These are phyloP conservation scores for Lanmaoa pseudosensibilis DNA, from an alignment of 768 basidiomycete species.

Conservation along the genomic window DNA sequence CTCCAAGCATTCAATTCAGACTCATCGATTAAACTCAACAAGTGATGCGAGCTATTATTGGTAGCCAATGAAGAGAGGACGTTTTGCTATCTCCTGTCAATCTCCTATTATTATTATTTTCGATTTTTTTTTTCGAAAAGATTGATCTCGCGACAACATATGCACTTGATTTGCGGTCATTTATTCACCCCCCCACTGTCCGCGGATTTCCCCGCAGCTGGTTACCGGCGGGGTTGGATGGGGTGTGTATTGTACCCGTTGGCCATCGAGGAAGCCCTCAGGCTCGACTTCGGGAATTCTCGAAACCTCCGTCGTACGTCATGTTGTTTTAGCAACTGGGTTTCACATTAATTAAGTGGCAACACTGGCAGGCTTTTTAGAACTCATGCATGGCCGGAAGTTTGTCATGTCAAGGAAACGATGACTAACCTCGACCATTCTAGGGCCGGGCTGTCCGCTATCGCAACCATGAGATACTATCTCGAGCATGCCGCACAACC, in stretches of 20 bases:
- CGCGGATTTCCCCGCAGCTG: not conserved
- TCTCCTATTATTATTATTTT: no score
- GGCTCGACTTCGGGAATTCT: not conserved
- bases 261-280: not conserved
- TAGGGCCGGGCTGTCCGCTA: not conserved
- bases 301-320: constrained; percentile 13
- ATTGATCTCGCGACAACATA: not conserved
- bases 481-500: not conserved
- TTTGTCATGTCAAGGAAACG: not conserved
- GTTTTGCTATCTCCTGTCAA: no score
- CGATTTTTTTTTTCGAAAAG: no score
- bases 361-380: not conserved
- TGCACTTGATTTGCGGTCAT: not conserved
- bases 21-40: not conserved
- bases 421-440: not conserved
- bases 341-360: constrained; percentile 3
- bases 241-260: no score
- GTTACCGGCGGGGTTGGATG: not conserved
- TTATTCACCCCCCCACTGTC: not conserved
- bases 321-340: not conserved
- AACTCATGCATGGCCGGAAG: not conserved
- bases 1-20: not conserved
- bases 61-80: not conserved
- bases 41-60: not conserved
- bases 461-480: not conserved